Conservation (phyloP, 2,329 filamentous ascomycete genomes). For the Capronia epimyces region DNA sequence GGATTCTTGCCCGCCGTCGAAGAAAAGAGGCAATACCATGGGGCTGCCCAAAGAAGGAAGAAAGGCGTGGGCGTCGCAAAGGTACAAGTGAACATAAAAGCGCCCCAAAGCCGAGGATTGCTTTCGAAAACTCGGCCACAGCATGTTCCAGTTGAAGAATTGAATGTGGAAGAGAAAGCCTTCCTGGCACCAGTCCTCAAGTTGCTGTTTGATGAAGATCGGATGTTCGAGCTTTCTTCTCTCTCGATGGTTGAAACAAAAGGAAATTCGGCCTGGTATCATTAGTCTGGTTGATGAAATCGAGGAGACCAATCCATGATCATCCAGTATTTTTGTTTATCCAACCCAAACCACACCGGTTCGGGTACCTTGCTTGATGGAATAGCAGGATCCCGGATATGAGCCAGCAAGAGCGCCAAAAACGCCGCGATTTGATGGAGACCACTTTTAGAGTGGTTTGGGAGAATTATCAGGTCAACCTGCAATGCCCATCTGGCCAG, state of each 20-base stretch:
- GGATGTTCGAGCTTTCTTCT: not conserved
- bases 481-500: conserved; percentile 24
- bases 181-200: not conserved
- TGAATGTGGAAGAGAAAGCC: not conserved
- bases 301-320: not conserved
- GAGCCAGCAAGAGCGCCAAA: not conserved
- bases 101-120: not conserved
- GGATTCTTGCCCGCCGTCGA: not conserved
- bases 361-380: not conserved
- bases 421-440: conserved; percentile 8
- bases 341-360: not conserved
- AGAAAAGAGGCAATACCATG: not conserved
- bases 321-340: not conserved
- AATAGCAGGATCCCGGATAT: not conserved
- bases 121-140: not conserved
- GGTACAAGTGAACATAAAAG: not conserved
- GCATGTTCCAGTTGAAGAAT: not conserved
- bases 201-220: not conserved
- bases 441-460: not conserved
- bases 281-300: not conserved
- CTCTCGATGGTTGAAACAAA: not conserved
- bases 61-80: not conserved
- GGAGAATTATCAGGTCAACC: conserved; percentile 11
- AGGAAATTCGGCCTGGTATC: not conserved
- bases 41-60: not conserved